These are phyloP conservation scores for Phytophthora pini DNA, from an alignment of 352 stramenopile species.

Conservation along the genomic window DNA sequence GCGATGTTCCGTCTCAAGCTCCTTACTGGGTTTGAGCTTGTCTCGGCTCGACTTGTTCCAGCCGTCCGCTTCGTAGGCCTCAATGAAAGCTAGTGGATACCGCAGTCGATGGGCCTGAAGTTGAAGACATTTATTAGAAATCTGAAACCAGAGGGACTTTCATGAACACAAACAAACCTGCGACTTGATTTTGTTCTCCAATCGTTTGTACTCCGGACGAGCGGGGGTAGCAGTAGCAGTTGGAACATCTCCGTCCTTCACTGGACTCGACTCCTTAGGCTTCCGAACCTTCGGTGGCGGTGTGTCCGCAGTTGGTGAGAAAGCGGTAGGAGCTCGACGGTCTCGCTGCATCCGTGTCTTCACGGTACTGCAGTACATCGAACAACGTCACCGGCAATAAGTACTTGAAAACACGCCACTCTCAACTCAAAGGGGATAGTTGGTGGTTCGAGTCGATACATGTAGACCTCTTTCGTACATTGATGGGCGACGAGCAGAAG, in stretches of 20 bases:
- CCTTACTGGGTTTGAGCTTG: constrained; percentile 84
- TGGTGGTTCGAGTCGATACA: not conserved
- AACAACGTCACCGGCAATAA: constrained; percentile 7
- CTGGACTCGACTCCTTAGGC: constrained; percentile 22
- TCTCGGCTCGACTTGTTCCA: constrained; percentile 79
- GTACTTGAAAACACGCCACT: not conserved
- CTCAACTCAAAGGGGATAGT: not conserved
- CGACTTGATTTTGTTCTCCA: constrained; percentile 49
- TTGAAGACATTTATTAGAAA: constrained; percentile 4
- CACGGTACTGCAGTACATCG: constrained; percentile 24
- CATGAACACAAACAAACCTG: constrained; percentile 26
- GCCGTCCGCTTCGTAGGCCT: constrained; percentile 85
- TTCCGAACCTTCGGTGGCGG: constrained; percentile 34
- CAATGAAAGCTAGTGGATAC: constrained; percentile 79
- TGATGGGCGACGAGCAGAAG: constrained; percentile 35
- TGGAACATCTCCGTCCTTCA: constrained; percentile 9
- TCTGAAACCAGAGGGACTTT: no score
- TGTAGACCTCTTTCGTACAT: constrained; percentile 37
- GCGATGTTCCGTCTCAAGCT: constrained; percentile 54
- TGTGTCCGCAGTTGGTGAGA: constrained; percentile 31
- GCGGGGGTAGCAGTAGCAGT: constrained; percentile 1
- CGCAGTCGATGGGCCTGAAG: constrained; percentile 57
- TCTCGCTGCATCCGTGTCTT: constrained; percentile 37
- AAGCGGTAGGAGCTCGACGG: constrained; percentile 34
- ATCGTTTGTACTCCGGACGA: constrained; percentile 40